Evolutionary conservation across 1,284 basidiomycete genomes (phyloP), one percentile per base, ranked within the genome.

Genomic region (Somion occarium): DNA sequence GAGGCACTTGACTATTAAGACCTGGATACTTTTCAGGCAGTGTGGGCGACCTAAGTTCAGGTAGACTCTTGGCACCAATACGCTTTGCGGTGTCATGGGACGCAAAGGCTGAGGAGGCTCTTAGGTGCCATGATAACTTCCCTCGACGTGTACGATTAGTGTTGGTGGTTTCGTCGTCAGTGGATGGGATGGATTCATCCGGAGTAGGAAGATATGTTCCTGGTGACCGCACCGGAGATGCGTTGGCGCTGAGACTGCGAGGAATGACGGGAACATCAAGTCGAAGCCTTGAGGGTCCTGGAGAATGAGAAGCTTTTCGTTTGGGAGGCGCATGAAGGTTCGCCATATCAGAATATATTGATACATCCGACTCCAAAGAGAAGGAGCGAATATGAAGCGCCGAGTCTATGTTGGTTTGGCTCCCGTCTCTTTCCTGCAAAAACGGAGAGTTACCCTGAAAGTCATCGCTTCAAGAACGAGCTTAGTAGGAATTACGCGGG

Each of bases 1-100:
- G 7, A 15, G 30, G 15, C 7, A 34, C 30, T 34, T 34, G 7
- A 34, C 30, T 15, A 34, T 34, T 34, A 15, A 15, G 30, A 7
- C 7, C 7, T 34, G 30, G 30, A 26, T 22, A 37, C 51, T 25
- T 42, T 43, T 46, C 30, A 9, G 23, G 43, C 12, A 22, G 18
- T 43, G 34, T 1, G 30, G 34, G 18, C 20, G 48, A 44, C 37
- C 41, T 80, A 45, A 97, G 71, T 63, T 97, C 93, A 7, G 94
- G 93, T 53, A 97, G 73, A 49, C 91, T 94, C 69, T 95, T 92
- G 71, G 92, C 26, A 75, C 73, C 1, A 74, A 65, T 3, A 88
- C 69, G 4, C 71, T 69, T 23, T 64, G 59, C 15, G 69, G 69
- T 3, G 53, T 41, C 44, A 65, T 62, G 49, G 69, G 61, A 46